Percentiles rank a stretch among this genome's conserved stretches.
Evolutionary conservation across 306 rosid species (phyloP).

Genomic region (Cicer judaicum): DNA sequence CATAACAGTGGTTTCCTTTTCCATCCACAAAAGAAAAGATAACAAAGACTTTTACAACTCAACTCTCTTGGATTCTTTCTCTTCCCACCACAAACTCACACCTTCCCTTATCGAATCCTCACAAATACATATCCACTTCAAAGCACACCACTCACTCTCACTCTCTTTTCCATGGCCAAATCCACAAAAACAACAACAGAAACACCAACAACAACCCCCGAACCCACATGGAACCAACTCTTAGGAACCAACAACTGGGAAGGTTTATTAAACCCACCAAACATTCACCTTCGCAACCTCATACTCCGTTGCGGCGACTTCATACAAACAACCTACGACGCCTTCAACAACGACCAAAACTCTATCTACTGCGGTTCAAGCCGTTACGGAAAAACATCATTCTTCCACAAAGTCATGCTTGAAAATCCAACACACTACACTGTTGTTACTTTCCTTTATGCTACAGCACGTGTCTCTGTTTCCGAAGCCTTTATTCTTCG

Average conservation of each 20-base stretch:
- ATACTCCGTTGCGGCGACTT: slow-evolving; percentile 74
- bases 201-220: background rate
- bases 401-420: slow-evolving; percentile 66
- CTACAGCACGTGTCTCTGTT: slow-evolving; percentile 61
- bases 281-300: slow-evolving; percentile 58
- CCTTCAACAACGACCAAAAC: slow-evolving; percentile 72
- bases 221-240: slow-evolving; percentile 57
- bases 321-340: slow-evolving; percentile 73
- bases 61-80: background rate
- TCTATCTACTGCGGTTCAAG: slow-evolving; percentile 70
- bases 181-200: background rate
- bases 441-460: slow-evolving; percentile 64
- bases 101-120: slow-evolving; percentile 3
- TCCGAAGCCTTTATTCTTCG: slow-evolving; percentile 63
- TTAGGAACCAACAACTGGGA: slow-evolving; percentile 63
- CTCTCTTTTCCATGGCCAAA: slow-evolving; percentile 8
- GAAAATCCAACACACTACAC: slow-evolving; percentile 46
- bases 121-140: background rate
- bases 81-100: background rate
- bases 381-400: slow-evolving; percentile 63
- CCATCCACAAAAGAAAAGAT: background rate
- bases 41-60: background rate
- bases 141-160: background rate
- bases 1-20: background rate
- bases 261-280: slow-evolving; percentile 58